Base-by-base conservation (phyloP, 2,329 filamentous ascomycete species). In the Epichloe elymi region DNA sequence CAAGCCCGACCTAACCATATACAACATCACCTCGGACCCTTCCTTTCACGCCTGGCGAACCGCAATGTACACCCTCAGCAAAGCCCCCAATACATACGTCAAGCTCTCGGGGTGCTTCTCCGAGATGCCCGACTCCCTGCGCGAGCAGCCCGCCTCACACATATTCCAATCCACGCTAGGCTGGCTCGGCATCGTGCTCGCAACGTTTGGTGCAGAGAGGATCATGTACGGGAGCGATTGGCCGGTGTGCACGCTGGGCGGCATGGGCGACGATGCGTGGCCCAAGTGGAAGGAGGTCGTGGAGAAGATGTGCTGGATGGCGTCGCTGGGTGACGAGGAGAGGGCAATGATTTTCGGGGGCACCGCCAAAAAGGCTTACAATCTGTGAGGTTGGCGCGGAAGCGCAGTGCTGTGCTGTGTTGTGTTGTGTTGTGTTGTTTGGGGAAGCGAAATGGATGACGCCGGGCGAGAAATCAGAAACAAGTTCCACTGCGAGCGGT, bases 151-250 rank as follows among this genome's bases (percentile, higher is more conserved):
- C 10, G 63, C 74, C 36, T 70, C 76, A 51, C 74, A 78, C 37
- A 76, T 88, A 51, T 81, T 87, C 56, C 70, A 76, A 54, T 74
- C 75, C 40, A 73, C 86, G 19, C 73, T 76, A 53, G 82, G 83
- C 23, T 94, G 87, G 83, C 76, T 88, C 2, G 78, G 82, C 54
- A 78, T 84, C 49, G 70, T 90, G 0, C 78, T 94, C 49, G 76
- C 81, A 30, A 76, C 77, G 1, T 96, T 95, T 61, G 82, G 85
- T 1, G 70, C 85, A 0, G 63, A 72, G 20, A 76, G 88, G 56
- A 76, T 93, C 63, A 89, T 97, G 83, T 96, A 93, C 66, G 90
- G 85, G 23, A 90, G 85, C 56, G 89, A 96, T 66, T 97, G 91
- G 91, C 90, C 91, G 2, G 84, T 96, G 1, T 95, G 88, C 68